Evolutionary conservation across 306 rosid genomes (phyloP), one percentile per base, ranked within the genome.

Genomic region (Parietaria judaica): DNA sequence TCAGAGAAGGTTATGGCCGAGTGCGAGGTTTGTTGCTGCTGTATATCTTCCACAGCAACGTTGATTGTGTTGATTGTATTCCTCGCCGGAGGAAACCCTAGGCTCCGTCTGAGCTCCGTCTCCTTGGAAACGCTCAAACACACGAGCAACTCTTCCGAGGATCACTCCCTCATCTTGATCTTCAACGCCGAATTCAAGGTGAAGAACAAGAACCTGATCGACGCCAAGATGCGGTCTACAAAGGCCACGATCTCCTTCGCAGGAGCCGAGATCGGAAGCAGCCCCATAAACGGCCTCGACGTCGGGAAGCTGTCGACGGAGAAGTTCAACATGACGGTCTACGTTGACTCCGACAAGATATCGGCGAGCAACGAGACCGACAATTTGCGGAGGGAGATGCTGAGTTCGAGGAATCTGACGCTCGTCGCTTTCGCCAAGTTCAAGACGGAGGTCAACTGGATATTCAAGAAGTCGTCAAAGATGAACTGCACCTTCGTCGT

Each of bases 401-500:
- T 48, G n/a, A 48, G 14, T 41, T 48, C 52, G 52, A 48, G 13
- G 52, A 48, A 48, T 48, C 52, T 48, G 52, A 48, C 52, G 11
- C 14, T 48, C 52, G 14, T 11, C 14, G 52, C 52, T 0, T 48
- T 10, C 52, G 52, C 52, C 8, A 48, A 48, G 52, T 48, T 48
- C 52, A 48, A 48, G 52, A 10, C 52, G 52, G 52, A 48, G 1
- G 52, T 48, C n/a, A 48, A 48, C 14, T 48, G 52, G 52, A 48
- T 48, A 9, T 14, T 48, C 5, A 48, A 10, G n/a, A 48, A 48
- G 52, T 48, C 52, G 52, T 48, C 52, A 1, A 48, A 48, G 14
- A 48, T 48, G 52, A 48, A 48, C 52, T 48, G 52, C 52, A 48
- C 52, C 52, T 48, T 48, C 52, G 52, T 48, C 52, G 52, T 48